Evolutionary conservation across 495 filamentous ascomycete genomes (phyloP), one percentile per base, ranked within the genome.

Genomic region (Tetracladium marchalianum): DNA sequence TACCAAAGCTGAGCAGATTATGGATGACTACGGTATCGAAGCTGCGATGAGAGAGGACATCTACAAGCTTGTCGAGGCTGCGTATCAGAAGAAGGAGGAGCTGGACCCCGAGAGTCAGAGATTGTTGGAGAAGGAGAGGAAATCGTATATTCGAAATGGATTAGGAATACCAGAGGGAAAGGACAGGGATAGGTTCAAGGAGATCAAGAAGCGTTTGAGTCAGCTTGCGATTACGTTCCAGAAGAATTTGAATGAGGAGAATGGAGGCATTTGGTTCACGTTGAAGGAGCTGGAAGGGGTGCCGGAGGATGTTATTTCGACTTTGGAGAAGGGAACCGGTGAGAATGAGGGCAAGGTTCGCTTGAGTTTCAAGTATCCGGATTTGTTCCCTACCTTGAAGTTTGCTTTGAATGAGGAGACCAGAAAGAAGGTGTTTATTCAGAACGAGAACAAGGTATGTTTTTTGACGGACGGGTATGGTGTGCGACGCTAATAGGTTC

Each of bases 311-410:
- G 69, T 77, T 31, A 5, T 80, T 6, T 61, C 65, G 24, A 69
- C 69, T 0, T 68, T 89, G 34, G 79, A 84, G 62, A 82, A 82
- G 62, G 86, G 85, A 5, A 78, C 77, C 27, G 80, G 73, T 5
- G 83, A 87, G 48, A 76, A 78, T 50, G 72, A 76, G 51, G 77
- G 76, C 41, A 79, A 78, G 58, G 33, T 78, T 12, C 65, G 66
- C 54, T 62, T 81, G 11, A 69, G 68, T 24, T 81, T 80, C 64
- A 80, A 82, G 60, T 80, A 80, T 52, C 75, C 76, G 4, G 77
- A 80, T 52, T 61, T 78, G n/a, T 71, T 77, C 56, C 78, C 77
- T 1, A 67, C 71, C 1, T 62, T 80, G 51, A 79, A 77, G 59
- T 78, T 73, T 40, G 74, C 72, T 24, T 65, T 70, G 53, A 69